Conservation (phyloP, 2,329 filamentous ascomycete species). For the Arthrobotrys pseudoclavata region DNA sequence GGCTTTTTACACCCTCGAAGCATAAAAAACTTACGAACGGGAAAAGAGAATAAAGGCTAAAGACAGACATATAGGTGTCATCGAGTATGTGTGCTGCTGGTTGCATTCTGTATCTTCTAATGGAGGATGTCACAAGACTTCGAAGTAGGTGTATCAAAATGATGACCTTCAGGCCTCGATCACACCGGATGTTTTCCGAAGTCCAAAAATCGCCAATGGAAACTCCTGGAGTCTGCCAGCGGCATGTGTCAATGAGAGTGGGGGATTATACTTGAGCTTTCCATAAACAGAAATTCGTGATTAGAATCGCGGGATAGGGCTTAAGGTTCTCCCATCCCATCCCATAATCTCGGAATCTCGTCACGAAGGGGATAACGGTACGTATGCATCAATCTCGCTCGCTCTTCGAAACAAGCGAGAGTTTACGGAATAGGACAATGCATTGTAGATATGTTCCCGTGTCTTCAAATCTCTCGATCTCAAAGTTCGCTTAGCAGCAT, state of each 20-base stretch:
- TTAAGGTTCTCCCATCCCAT: slow-evolving; percentile 15
- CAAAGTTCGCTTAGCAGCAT: neutral
- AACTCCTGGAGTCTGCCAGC: neutral
- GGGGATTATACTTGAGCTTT: slow-evolving; percentile 16
- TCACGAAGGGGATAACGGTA: slow-evolving; percentile 10
- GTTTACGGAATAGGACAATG: slow-evolving; percentile 22
- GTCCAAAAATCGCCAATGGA: neutral
- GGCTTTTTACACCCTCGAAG: slow-evolving; percentile 18
- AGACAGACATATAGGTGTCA: neutral
- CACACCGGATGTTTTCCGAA: slow-evolving; percentile 22
- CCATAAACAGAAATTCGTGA: slow-evolving; percentile 5
- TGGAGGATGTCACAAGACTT: neutral
- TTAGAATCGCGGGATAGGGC: slow-evolving; percentile 13
- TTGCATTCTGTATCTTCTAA: neutral
- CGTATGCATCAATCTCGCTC: slow-evolving; percentile 5
- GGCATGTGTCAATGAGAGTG: neutral
- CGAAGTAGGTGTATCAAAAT: neutral
- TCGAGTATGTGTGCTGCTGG: slow-evolving; percentile 18
- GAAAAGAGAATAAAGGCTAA: slow-evolving; percentile 22
- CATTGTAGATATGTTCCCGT: slow-evolving; percentile 30
- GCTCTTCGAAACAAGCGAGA: slow-evolving; percentile 35
- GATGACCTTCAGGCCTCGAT: neutral
- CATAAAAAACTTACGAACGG: slow-evolving; percentile 27
- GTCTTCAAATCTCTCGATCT: slow-evolving; percentile 25
- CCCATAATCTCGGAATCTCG: slow-evolving; percentile 20